Percentiles rank a stretch among this genome's conserved stretches.
Conservation (phyloP, 164 flowering plant species). For the Houttuynia cordata region DNA sequence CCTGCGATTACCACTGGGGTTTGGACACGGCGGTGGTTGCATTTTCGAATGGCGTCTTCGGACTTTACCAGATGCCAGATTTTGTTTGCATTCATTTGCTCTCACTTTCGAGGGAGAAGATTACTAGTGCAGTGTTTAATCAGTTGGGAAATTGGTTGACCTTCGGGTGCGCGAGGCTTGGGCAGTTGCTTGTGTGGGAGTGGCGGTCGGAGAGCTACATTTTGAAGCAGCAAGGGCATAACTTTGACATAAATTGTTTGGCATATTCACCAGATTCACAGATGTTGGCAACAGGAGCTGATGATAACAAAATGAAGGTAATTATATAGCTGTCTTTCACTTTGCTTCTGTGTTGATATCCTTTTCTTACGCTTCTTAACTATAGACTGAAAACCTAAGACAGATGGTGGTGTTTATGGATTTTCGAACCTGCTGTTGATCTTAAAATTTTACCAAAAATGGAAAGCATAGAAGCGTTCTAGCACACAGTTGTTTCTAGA, state of each 20-base stretch:
- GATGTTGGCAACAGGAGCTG: constrained; percentile 92
- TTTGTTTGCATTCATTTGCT: constrained; percentile 76
- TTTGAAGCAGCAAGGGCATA: constrained; percentile 96
- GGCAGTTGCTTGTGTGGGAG: constrained; percentile 98
- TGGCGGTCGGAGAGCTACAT: constrained; percentile 92
- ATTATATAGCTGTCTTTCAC: neutral
- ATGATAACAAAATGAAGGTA: constrained; percentile 98
- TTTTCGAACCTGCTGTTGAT: too few species aligned
- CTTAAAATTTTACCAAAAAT: too few species aligned
- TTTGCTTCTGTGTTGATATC: neutral
- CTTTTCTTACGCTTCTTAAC: neutral
- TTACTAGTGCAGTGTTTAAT: constrained; percentile 84
- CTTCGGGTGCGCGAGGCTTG: constrained; percentile 90
- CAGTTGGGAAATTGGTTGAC: constrained; percentile 87
- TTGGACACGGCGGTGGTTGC: constrained; percentile 87
- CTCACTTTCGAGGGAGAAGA: constrained; percentile 89
- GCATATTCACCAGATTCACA: constrained; percentile 96
- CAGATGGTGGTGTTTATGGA: too few species aligned
- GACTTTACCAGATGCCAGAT: constrained; percentile 95
- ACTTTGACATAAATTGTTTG: constrained; percentile 88
- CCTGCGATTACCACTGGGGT: constrained; percentile 82
- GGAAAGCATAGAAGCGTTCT: too few species aligned
- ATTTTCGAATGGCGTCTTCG: constrained; percentile 89
- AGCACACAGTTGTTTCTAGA: too few species aligned
- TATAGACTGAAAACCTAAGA: too few species aligned